Conservation (phyloP, 805 yeast genomes). For the Metschnikowia shivogae region DNA sequence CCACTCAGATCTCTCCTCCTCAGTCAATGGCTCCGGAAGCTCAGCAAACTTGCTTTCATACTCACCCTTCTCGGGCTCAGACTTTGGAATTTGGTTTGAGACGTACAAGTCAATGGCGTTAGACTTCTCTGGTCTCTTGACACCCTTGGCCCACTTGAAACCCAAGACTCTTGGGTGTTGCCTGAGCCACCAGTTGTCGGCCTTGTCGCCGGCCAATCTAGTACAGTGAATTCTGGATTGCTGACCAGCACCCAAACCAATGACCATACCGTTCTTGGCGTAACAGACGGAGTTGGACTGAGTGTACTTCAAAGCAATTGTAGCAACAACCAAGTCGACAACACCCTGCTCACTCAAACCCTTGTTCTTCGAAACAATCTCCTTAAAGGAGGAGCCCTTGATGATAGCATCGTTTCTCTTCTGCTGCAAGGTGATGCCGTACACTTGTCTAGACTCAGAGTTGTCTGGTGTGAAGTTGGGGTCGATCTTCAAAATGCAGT, state of each 20-base stretch:
- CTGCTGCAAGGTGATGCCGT: conserved; percentile 92
- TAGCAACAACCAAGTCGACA: conserved; percentile 93
- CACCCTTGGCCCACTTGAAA: conserved; percentile 97
- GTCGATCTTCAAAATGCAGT: conserved; percentile 93
- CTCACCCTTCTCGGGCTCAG: conserved; percentile 90
- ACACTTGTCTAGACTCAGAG: conserved; percentile 89
- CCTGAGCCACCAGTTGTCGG: conserved; percentile 99
- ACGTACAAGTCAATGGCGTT: conserved; percentile 96
- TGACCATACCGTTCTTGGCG: conserved; percentile 98
- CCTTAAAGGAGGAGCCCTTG: conserved; percentile 84
- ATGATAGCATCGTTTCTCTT: conserved; percentile 97
- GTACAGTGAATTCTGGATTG: conserved; percentile 99
- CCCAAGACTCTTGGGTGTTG: conserved; percentile 93
- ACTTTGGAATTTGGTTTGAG: conserved; percentile 82
- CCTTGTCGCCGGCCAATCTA: conserved; percentile 98
- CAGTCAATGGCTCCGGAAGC: conserved; percentile 79
- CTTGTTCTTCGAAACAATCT: conserved; percentile 84
- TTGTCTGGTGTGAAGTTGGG: conserved; percentile 84
- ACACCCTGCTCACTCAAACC: conserved; percentile 86
- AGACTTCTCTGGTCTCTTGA: conserved; percentile 97
- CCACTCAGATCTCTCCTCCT: conserved; percentile 87
- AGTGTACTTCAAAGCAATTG: conserved; percentile 94
- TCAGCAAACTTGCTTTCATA: conserved; percentile 84
- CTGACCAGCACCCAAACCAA: conserved; percentile 99
- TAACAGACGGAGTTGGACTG: conserved; percentile 98